Evolutionary conservation across 345 rosid species (phyloP).

Genomic region (Euphorbia pulcherrima): DNA sequence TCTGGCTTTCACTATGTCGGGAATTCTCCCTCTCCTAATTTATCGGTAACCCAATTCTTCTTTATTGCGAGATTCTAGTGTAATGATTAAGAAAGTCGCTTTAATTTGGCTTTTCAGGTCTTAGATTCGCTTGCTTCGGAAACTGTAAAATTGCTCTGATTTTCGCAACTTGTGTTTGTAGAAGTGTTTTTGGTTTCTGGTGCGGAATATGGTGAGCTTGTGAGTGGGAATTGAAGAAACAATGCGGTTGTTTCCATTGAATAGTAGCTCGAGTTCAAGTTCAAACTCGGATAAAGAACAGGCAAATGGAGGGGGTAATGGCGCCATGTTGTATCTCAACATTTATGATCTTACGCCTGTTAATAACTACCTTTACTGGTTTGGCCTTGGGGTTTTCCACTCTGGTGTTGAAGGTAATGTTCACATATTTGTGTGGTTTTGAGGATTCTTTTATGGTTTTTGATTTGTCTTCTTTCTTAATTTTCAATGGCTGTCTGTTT

Average conservation of each 20-base stretch:
- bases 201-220: conserved; percentile 27
- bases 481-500: too few species aligned
- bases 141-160: not conserved
- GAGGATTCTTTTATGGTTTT: not conserved
- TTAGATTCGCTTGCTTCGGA: not conserved
- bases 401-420: conserved; percentile 82
- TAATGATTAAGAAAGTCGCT: not conserved
- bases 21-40: not conserved
- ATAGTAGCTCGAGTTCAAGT: conserved; percentile 37
- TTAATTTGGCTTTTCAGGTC: not conserved
- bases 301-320: conserved; percentile 29
- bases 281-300: conserved; percentile 49
- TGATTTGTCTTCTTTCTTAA: too few species aligned
- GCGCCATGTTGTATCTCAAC: conserved; percentile 59
- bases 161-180: not conserved
- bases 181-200: conserved; percentile 9
- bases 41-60: conserved; percentile 11
- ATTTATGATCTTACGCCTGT: conserved; percentile 94
- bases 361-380: conserved; percentile 85
- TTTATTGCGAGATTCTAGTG: not conserved
- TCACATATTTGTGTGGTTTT: conserved; percentile 4
- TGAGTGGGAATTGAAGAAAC: conserved; percentile 26
- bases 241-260: conserved; percentile 74
- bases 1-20: not conserved
- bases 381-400: conserved; percentile 93